phyloP scores from a whole-genome alignment of 805 yeast species.

The Yarrowia osloensis region DNA sequence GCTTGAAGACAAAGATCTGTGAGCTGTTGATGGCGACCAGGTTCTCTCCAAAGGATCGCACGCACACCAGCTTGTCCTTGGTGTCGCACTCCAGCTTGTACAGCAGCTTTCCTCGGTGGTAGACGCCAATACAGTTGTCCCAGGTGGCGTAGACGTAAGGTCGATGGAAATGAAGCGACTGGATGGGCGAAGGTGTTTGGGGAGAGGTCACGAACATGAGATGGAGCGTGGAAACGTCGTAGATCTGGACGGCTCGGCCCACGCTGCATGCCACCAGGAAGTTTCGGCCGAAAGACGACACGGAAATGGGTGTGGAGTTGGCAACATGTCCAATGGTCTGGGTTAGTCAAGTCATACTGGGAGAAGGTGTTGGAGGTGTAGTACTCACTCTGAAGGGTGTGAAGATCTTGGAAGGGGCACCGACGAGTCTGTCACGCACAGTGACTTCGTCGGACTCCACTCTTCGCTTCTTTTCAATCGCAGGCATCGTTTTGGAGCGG shows the following conservation, averaged over 20 bases:
- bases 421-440: conserved; percentile 14
- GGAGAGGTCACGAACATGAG: conserved; percentile 80
- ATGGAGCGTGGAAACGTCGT: conserved; percentile 81
- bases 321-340: conserved; percentile 79
- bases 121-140: conserved; percentile 67
- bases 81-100: conserved; percentile 44
- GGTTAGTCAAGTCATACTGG: not conserved
- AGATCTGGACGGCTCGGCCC: conserved; percentile 87
- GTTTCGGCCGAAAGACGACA: conserved; percentile 84
- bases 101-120: conserved; percentile 74
- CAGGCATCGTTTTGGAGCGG: conserved; percentile 11
- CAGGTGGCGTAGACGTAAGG: conserved; percentile 81
- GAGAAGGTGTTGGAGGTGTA: not conserved
- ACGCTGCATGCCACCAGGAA: conserved; percentile 88
- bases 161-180: conserved; percentile 73
- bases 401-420: conserved; percentile 57
- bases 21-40: conserved; percentile 51
- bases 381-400: conserved; percentile 72
- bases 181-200: conserved; percentile 70
- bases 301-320: conserved; percentile 78
- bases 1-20: conserved; percentile 55
- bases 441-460: conserved; percentile 17
- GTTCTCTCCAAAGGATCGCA: conserved; percentile 33
- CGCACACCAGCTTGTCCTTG: conserved; percentile 27
- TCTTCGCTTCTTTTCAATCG: conserved; percentile 28